These are phyloP conservation scores for Spergularia azorica DNA, from an alignment of 179 eudicot genomes.

Conservation along the genomic window DNA sequence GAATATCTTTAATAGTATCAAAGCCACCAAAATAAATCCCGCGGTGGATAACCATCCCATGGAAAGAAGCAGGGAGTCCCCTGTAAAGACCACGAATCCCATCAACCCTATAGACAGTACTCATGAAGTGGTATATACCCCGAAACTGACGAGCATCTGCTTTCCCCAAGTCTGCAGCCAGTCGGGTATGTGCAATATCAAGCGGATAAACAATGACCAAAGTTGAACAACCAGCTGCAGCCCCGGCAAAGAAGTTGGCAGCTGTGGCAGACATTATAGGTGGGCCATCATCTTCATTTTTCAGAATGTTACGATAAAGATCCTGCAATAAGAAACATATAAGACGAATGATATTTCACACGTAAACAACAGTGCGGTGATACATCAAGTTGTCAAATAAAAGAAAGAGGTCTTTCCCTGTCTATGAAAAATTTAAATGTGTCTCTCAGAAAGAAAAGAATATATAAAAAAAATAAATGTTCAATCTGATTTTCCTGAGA, in stretches of 20 bases:
- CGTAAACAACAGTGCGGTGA: too few species aligned
- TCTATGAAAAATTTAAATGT: too few species aligned
- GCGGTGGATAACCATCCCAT: slow-evolving; percentile 92
- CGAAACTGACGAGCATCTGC: slow-evolving; percentile 66
- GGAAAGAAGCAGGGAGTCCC: slow-evolving; percentile 94
- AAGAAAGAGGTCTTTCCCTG: not conserved
- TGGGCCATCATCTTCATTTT: slow-evolving; percentile 52
- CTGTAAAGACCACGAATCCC: slow-evolving; percentile 84
- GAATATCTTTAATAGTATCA: slow-evolving; percentile 79
- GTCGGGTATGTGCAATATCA: slow-evolving; percentile 94
- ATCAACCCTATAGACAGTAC: slow-evolving; percentile 46
- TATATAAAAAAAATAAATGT: too few species aligned
- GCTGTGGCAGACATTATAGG: slow-evolving; percentile 62
- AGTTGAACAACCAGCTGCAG: slow-evolving; percentile 92
- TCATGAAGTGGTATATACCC: slow-evolving; percentile 75
- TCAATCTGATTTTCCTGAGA: too few species aligned
- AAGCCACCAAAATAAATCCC: slow-evolving; percentile 95
- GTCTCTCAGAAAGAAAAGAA: too few species aligned
- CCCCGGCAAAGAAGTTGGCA: slow-evolving; percentile 91
- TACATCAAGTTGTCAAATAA: too few species aligned
- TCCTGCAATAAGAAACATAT: slow-evolving; percentile 51
- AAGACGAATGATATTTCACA: not conserved
- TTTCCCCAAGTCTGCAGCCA: slow-evolving; percentile 86
- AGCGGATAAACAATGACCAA: slow-evolving; percentile 86
- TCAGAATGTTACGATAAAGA: slow-evolving; percentile 69